These are phyloP conservation scores for Schizophyllum amplum DNA, from an alignment of 1,284 basidiomycete genomes.

Conservation along the genomic window DNA sequence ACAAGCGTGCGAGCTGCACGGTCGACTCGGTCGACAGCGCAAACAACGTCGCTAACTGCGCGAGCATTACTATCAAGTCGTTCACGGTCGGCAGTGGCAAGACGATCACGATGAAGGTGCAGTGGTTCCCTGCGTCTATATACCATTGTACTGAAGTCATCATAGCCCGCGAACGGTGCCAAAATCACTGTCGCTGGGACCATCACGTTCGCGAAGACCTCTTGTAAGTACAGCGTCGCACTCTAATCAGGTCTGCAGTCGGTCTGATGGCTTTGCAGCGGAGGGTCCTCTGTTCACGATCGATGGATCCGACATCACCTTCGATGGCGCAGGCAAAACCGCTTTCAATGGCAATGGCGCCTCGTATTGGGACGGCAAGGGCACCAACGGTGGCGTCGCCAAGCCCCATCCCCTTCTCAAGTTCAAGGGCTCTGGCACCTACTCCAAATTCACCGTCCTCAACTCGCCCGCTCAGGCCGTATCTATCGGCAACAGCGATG, in stretches of 20 bases:
- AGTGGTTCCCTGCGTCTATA: background rate
- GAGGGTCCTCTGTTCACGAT: conserved; percentile 13
- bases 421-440: conserved; percentile 15
- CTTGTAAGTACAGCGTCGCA: conserved; percentile 1
- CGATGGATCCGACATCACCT: conserved; percentile 9
- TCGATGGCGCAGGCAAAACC: conserved; percentile 9
- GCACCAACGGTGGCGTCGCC: conserved; percentile 7
- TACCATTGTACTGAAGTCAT: background rate
- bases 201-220: conserved; percentile 14
- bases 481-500: conserved; percentile 12
- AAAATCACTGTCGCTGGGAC: conserved; percentile 13
- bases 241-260: background rate
- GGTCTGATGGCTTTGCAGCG: conserved; percentile 1
- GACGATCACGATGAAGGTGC: background rate
- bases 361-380: conserved; percentile 15
- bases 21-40: conserved; percentile 14
- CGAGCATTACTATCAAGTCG: conserved; percentile 12
- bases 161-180: conserved; percentile 11
- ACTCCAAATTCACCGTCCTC: conserved; percentile 12
- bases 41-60: conserved; percentile 11
- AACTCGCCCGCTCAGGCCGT: conserved; percentile 16
- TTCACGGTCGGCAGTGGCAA: conserved; percentile 14
- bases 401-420: conserved; percentile 13
- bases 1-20: conserved; percentile 17
- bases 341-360: conserved; percentile 14